Evolutionary conservation across 2,329 filamentous ascomycete species (phyloP).

Genomic region (Arthrobotrys sphaeroides): DNA sequence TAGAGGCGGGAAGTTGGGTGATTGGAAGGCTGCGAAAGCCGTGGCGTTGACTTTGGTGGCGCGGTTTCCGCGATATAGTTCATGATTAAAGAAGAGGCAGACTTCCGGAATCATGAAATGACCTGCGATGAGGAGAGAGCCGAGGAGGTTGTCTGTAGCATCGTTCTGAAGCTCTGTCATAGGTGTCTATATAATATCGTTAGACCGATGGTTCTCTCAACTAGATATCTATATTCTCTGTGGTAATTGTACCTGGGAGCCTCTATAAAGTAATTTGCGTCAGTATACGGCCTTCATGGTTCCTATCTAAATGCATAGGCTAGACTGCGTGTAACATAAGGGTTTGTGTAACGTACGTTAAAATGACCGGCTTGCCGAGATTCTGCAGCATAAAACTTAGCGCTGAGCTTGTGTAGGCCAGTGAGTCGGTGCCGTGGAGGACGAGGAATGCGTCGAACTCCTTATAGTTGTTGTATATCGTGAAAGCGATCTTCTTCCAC

Average conservation of each 20-base stretch:
- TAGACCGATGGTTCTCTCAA: not conserved
- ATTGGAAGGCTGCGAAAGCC: slow-evolving; percentile 85
- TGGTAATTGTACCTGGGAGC: slow-evolving; percentile 38
- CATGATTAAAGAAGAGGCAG: slow-evolving; percentile 92
- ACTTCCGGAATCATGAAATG: slow-evolving; percentile 95
- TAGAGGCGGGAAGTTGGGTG: slow-evolving; percentile 84
- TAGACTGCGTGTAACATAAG: not conserved
- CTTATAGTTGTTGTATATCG: slow-evolving; percentile 83
- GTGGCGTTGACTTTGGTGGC: slow-evolving; percentile 88
- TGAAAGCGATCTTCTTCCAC: slow-evolving; percentile 83
- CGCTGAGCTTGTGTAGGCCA: slow-evolving; percentile 88
- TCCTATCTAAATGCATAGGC: not conserved
- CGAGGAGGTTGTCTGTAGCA: slow-evolving; percentile 87
- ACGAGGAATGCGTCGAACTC: slow-evolving; percentile 91
- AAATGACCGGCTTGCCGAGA: slow-evolving; percentile 86
- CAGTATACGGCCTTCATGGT: too few relatives aligned
- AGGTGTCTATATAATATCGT: slow-evolving; percentile 76
- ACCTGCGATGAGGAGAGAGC: slow-evolving; percentile 86
- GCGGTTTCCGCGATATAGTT: slow-evolving; percentile 85
- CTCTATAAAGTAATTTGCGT: slow-evolving; percentile 58
- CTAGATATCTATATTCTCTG: not conserved
- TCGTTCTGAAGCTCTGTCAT: slow-evolving; percentile 93
- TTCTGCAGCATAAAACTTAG: slow-evolving; percentile 93
- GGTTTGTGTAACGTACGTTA: slow-evolving; percentile 66
- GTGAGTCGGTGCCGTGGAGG: slow-evolving; percentile 87